Evolutionary conservation across 2,329 filamentous ascomycete genomes (phyloP), one percentile per base, ranked within the genome.

Genomic region (Coleophoma eucalyptorum): DNA sequence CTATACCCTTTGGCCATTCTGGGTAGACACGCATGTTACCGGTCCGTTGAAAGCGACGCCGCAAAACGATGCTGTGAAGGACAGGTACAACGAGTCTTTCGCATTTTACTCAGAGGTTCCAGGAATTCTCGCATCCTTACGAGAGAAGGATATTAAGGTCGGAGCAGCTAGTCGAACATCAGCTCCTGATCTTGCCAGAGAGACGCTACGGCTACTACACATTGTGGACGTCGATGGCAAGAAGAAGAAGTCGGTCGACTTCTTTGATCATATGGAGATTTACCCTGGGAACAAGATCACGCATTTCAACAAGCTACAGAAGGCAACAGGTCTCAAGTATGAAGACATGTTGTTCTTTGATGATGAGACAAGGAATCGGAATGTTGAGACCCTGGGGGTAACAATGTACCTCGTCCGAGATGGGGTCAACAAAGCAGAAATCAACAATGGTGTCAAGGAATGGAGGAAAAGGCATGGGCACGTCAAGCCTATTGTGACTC

Each of bases 1-100:
- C 77, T 97, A 97, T 77, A 97, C 94, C 0, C 78, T 97, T n/a
- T 97, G 93, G 94, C 91, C 92, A 4, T 97, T 97, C 72, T 97
- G 93, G 93, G 86, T 96, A 1, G 94, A 97, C 74, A 96, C 91
- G 3, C 92, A 97, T 70, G 87, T 94, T 61, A 82, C 83, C 20
- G 80, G 84, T 6, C 92, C 91, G 0, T 72, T 96, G 16, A 78
- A 79, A 58, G 62, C 75, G 6, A 72, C 75, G 49, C 50, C 72
- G 0, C 55, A 69, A 68, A 71, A 72, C 64, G 53, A 65, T 61
- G 56, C 65, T 60, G 46, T 73, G 70, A 69, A 72, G 18, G 83
- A 86, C 66, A 72, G 74, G 57, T 70, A 72, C 52, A 85, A 84
- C 66, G 87, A 91, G 70, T 74, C 74, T 16, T 91, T 83, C 62